phyloP scores from a whole-genome alignment of 805 yeast genomes.

The Maudiozyma serrabonitensis region DNA sequence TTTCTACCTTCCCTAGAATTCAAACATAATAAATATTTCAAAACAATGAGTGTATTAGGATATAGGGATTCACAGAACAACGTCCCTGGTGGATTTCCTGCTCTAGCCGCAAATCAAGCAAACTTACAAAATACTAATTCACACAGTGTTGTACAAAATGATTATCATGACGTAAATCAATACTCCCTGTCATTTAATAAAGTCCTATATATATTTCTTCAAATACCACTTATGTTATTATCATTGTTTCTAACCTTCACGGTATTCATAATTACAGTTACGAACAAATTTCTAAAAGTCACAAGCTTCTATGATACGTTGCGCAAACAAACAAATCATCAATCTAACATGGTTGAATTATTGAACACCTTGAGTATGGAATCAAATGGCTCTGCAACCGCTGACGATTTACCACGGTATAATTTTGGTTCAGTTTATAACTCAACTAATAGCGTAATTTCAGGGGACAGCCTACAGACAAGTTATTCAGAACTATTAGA shows the following conservation, averaged over 20 bases:
- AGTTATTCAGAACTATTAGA: slow-evolving; percentile 75
- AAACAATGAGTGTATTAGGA: slow-evolving; percentile 1
- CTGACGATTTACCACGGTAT: slow-evolving; percentile 1
- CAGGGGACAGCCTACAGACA: slow-evolving; percentile 37
- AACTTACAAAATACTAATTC: not conserved
- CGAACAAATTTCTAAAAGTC: slow-evolving; percentile 18
- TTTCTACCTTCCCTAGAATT: not conserved
- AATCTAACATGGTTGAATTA: slow-evolving; percentile 7
- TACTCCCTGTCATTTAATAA: not conserved
- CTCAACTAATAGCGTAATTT: slow-evolving; percentile 13
- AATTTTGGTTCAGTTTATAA: slow-evolving; percentile 24
- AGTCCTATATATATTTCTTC: slow-evolving; percentile 1
- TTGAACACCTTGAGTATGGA: slow-evolving; percentile 12
- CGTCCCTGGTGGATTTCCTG: slow-evolving; percentile 6
- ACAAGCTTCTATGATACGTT: slow-evolving; percentile 16
- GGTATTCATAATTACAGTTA: not conserved
- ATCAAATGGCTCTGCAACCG: slow-evolving; percentile 3
- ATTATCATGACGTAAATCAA: not conserved
- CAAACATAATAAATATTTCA: not conserved
- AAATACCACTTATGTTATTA: slow-evolving; percentile 6
- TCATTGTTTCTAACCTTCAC: slow-evolving; percentile 2
- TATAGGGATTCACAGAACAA: not conserved
- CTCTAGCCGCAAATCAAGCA: not conserved
- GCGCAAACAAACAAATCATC: slow-evolving; percentile 8
- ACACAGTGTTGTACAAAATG: not conserved